phyloP scores from a whole-genome alignment of 1,139 yeast genomes.

The Debaryomyces sp. region DNA sequence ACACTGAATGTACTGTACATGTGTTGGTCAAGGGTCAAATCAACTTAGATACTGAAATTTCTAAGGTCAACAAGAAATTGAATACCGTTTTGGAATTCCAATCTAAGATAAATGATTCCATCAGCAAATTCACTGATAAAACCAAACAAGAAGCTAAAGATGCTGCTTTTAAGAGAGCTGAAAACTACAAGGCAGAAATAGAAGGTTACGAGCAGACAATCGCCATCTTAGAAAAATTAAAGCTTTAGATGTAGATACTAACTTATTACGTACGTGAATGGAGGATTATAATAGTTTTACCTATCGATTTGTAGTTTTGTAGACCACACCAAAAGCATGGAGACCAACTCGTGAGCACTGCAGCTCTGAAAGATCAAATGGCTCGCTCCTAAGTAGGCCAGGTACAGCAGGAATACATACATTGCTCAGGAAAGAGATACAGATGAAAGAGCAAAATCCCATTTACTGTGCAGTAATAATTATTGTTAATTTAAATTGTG shows the following conservation, averaged over 20 bases:
- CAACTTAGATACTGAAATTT: constrained; percentile 87
- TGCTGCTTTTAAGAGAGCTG: constrained; percentile 68
- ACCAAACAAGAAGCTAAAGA: constrained; percentile 84
- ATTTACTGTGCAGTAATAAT: too few relatives aligned
- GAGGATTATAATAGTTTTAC: background rate
- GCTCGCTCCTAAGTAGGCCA: too few relatives aligned
- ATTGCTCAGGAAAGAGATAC: too few relatives aligned
- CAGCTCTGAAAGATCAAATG: too few relatives aligned
- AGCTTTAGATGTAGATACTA: constrained; percentile 42
- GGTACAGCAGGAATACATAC: too few relatives aligned
- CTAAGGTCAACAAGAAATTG: constrained; percentile 79
- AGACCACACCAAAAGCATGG: background rate
- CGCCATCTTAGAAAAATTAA: constrained; percentile 71
- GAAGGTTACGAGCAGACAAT: constrained; percentile 83
- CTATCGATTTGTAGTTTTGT: background rate
- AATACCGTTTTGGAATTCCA: constrained; percentile 57
- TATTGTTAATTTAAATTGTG: too few relatives aligned
- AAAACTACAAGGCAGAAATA: constrained; percentile 78
- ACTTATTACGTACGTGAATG: background rate
- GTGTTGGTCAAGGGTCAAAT: constrained; percentile 92
- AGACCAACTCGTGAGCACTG: too few relatives aligned
- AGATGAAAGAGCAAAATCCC: too few relatives aligned
- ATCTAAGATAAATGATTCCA: constrained; percentile 42
- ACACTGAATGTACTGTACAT: constrained; percentile 82
- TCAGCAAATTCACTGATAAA: constrained; percentile 81